Evolutionary conservation across 1,284 basidiomycete species (phyloP).

Genomic region (Phellinidium pouzarii): DNA sequence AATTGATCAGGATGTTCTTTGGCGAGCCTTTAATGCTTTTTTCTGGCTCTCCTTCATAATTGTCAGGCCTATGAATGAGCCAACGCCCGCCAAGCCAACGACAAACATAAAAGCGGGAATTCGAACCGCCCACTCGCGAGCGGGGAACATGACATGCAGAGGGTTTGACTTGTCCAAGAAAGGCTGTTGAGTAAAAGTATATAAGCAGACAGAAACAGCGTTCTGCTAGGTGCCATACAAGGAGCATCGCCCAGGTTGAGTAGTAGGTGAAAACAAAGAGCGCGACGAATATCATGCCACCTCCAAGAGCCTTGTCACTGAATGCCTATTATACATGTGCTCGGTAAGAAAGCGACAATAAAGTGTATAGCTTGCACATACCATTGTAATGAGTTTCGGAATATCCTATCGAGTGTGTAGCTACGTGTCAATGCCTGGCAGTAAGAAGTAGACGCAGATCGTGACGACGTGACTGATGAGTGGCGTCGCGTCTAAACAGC

Average conservation of each 20-base stretch:
- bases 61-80: constrained; percentile 71
- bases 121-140: constrained; percentile 86
- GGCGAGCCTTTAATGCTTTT: constrained; percentile 49
- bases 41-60: constrained; percentile 70
- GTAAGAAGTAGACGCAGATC: too few relatives aligned
- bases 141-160: constrained; percentile 74
- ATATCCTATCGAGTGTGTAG: too few relatives aligned
- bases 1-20: constrained; percentile 43
- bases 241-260: constrained; percentile 82
- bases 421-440: too few relatives aligned
- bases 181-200: constrained; percentile 46
- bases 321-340: constrained; percentile 45
- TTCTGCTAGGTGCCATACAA: constrained; percentile 46
- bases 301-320: constrained; percentile 78
- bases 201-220: constrained; percentile 4
- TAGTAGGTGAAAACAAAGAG: constrained; percentile 82
- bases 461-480: background rate
- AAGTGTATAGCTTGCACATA: too few relatives aligned
- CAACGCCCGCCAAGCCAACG: constrained; percentile 70
- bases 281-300: constrained; percentile 73
- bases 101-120: constrained; percentile 80
- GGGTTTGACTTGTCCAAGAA: constrained; percentile 73
- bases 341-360: background rate
- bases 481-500: too few relatives aligned
- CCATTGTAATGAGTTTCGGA: too few relatives aligned